Base-by-base conservation (phyloP, 2,329 filamentous ascomycete genomes). In the Xylariaceae sp. region DNA sequence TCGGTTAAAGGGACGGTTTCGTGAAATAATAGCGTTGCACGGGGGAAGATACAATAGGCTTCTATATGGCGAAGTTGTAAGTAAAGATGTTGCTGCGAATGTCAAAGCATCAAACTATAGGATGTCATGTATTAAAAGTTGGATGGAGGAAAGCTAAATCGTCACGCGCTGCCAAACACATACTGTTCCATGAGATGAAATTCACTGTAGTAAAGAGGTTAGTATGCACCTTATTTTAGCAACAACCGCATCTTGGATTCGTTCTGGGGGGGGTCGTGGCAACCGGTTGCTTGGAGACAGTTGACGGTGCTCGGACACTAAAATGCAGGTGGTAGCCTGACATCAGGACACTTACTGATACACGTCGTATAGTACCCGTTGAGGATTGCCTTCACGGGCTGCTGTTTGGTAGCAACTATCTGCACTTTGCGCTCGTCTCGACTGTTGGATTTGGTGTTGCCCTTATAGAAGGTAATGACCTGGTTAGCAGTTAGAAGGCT, bases 171-270 rank as follows among this genome's bases (percentile, higher is more conserved):
- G 4, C 4, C 7, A 28, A 7, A 5, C 7, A 28, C 22, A 28
- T 28, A 17, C 47, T 51, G 16, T 55, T 58, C 53, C 55, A 53
- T 2, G 50, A 51, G 33, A 53, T 55, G 48, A 53, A 51, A 40
- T 55, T 55, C 31, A 51, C 17, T 28, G 22, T 28, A 7, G 22
- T 28, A 28, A 28, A 7, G 22, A 5, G 22, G 22, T 28, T 7
- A 28, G 22, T 7, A 28, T 28, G 22, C 22, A 28, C 4, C 22
- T 28, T 28, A 28, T 28, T 7, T 28, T 28, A 5, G n/a, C n/a
- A n/a, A n/a, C n/a, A n/a, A n/a, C n/a, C n/a, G 4, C 22, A 28
- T 28, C 22, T 7, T 7, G 7, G 22, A 28, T 28, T 28, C 7
- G 22, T 28, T 28, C n/a, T n/a, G n/a, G n/a, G n/a, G n/a, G n/a